Conservation (phyloP, 2,329 filamentous ascomycete genomes). For the Ramularia collo-cygni region DNA sequence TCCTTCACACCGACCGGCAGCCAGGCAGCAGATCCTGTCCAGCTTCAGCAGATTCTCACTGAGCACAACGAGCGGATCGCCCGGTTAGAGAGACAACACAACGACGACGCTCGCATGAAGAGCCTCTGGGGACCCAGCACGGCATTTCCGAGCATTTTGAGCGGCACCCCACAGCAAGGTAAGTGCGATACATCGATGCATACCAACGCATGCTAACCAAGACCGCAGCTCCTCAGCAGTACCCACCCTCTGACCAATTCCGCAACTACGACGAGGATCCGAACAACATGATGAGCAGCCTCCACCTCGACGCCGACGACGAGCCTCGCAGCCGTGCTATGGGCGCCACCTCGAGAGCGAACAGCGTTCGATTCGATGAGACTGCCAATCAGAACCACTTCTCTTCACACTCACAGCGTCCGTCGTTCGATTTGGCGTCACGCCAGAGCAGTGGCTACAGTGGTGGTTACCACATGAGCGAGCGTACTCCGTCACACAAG, state of each 20-base stretch:
- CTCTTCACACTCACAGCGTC: slow-evolving; percentile 66
- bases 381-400: slow-evolving; percentile 88
- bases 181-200: slow-evolving; percentile 28
- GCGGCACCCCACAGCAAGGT: slow-evolving; percentile 84
- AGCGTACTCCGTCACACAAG: slow-evolving; percentile 87
- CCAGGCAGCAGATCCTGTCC: slow-evolving; percentile 55
- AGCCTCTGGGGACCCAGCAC: slow-evolving; percentile 82
- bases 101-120: slow-evolving; percentile 61
- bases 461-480: slow-evolving; percentile 68
- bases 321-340: slow-evolving; percentile 59
- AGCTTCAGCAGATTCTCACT: slow-evolving; percentile 53
- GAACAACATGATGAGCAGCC: slow-evolving; percentile 68
- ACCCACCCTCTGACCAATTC: slow-evolving; percentile 77
- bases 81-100: slow-evolving; percentile 54
- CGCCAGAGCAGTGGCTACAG: slow-evolving; percentile 63
- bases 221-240: slow-evolving; percentile 63
- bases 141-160: slow-evolving; percentile 79
- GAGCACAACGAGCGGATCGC: slow-evolving; percentile 57
- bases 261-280: slow-evolving; percentile 85
- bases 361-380: slow-evolving; percentile 96
- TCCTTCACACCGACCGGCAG: slow-evolving; percentile 47
- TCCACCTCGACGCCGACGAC: slow-evolving; percentile 82
- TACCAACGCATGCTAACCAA: slow-evolving; percentile 4
- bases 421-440: slow-evolving; percentile 75
- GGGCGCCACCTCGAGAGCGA: slow-evolving; percentile 83